These are phyloP conservation scores for Melanogaster broomeanus DNA, from an alignment of 768 basidiomycete genomes.

Conservation along the genomic window DNA sequence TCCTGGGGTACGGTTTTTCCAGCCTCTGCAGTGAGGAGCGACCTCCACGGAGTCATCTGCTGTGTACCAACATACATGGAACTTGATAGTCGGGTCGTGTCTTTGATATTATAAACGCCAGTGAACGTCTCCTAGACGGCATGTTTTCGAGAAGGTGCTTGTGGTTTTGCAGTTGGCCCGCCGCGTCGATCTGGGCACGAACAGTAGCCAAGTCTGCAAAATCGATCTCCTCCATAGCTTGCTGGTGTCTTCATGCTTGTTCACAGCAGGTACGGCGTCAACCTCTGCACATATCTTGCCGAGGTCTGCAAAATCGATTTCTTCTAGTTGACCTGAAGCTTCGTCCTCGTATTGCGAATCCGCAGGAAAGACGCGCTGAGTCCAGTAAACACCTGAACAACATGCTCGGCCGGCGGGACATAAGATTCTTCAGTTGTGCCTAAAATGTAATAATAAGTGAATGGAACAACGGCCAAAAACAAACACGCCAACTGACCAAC, in stretches of 20 bases:
- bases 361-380: conserved; percentile 16
- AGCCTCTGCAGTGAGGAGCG: conserved; percentile 4
- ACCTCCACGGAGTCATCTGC: background rate
- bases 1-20: background rate
- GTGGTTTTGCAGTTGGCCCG: conserved; percentile 9
- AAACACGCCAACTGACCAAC: conserved; percentile 41
- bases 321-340: conserved; percentile 51
- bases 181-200: conserved; percentile 37
- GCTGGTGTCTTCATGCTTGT: background rate
- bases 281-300: conserved; percentile 46
- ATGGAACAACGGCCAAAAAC: background rate
- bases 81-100: background rate
- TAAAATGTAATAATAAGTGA: conserved; percentile 6
- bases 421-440: conserved; percentile 50
- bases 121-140: conserved; percentile 37
- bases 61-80: background rate
- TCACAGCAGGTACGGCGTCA: conserved; percentile 26
- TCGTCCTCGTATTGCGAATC: conserved; percentile 34
- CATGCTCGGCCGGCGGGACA: conserved; percentile 70
- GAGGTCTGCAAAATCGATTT: conserved; percentile 69
- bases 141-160: conserved; percentile 10
- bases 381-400: conserved; percentile 62
- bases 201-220: conserved; percentile 59
- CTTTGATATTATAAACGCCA: conserved; percentile 34
- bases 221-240: conserved; percentile 56